Evolutionary conservation across 2,329 filamentous ascomycete species (phyloP), one percentile per base, ranked within the genome.

Genomic region (Exophiala viscosa): DNA sequence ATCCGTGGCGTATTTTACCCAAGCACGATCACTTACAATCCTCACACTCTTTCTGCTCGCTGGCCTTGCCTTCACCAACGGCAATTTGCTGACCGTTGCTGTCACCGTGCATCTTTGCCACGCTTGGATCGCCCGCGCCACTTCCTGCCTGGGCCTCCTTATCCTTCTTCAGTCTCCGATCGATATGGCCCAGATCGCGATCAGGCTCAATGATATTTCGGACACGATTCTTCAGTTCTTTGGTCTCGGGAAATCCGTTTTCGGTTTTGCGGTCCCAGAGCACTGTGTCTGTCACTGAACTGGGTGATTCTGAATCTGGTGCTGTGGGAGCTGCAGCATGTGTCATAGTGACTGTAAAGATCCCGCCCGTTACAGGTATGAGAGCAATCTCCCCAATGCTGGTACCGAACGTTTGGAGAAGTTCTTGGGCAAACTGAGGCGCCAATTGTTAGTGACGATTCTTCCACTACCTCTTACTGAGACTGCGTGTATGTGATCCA

Each of bases 231-330:
- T 97, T 96, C 39, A 96, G 78, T 61, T 92, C 85, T 71, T 96
- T 96, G 2, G 88, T 90, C 73, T 96, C 90, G 55, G 92, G 93
- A 70, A 99, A 99, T 0, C 93, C 91, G 28, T 88, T 88, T 66
- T 96, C 86, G 3, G 72, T 67, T 68, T 90, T 95, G 57, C 93
- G 81, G 75, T 97, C 90, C 93, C 93, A 99, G 31, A 97, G 75
- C 2, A 86, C 66, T 28, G 77, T 80, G 50, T 80, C 74, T 57
- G 74, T 41, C 36, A 45, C 52, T 5, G 31, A 28, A 7, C 54
- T 52, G 4, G 56, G 49, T 48, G 58, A 42, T 40, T 49, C 44
- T 41, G 57, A 40, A 13, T 44, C 5, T 28, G 45, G 31, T 28
- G 41, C 14, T 18, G 33, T 40, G 13, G 31, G 33, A 11, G 45